Percentiles rank a stretch among this genome's conserved stretches.
Conservation (phyloP, 2,329 filamentous ascomycete genomes). For the Botrytis hyacinthi region DNA sequence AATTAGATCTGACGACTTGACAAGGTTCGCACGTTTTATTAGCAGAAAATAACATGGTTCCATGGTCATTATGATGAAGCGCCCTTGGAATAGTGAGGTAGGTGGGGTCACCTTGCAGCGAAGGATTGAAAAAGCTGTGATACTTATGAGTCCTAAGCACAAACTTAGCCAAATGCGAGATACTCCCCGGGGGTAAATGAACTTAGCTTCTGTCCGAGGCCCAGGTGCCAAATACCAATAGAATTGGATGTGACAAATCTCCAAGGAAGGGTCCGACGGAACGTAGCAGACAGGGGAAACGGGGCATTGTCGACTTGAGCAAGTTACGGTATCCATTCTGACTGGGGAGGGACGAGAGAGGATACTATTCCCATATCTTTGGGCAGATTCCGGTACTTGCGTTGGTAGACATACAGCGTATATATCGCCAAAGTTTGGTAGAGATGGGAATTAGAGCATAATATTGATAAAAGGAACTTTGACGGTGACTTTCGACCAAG, state of each 20-base stretch:
- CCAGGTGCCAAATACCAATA: conserved; percentile 6
- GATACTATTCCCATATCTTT: not conserved
- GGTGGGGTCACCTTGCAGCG: conserved; percentile 13
- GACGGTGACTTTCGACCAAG: not conserved
- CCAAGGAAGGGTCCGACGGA: not conserved
- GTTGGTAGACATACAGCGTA: not conserved
- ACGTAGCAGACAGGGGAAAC: not conserved
- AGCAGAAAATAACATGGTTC: conserved; percentile 1
- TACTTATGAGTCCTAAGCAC: conserved; percentile 17
- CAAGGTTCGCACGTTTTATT: conserved; percentile 28
- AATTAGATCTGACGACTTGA: conserved; percentile 29
- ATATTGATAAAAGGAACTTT: not conserved
- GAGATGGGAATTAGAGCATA: not conserved
- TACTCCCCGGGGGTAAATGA: conserved; percentile 4
- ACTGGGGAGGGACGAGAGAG: not conserved
- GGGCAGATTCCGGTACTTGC: not conserved
- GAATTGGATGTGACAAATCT: not conserved
- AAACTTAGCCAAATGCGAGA: conserved; percentile 20
- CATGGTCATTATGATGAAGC: conserved; percentile 11
- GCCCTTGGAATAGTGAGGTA: conserved; percentile 2
- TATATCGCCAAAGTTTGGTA: not conserved
- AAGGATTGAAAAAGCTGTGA: conserved; percentile 21
- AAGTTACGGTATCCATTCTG: not conserved
- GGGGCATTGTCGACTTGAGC: not conserved
- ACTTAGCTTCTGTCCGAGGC: conserved; percentile 11